Conservation (phyloP, 2,329 filamentous ascomycete genomes). For the Ustilaginoidea virens region DNA sequence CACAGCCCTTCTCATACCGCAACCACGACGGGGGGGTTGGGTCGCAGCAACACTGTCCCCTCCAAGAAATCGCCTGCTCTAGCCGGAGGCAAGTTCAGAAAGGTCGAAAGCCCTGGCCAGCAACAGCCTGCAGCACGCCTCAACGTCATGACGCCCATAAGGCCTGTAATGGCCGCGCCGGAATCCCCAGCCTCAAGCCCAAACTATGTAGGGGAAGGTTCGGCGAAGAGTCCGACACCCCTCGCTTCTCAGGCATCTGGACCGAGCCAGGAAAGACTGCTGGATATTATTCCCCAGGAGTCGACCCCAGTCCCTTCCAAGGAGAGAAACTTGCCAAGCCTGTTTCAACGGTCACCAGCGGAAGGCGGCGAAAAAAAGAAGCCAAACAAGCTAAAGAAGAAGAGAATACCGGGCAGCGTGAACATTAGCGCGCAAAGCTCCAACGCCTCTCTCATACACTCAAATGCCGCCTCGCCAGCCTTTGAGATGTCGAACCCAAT, state of each 20-base stretch:
- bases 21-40: conserved; percentile 39
- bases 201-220: conserved; percentile 13
- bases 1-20: conserved; percentile 40
- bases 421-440: conserved; percentile 88
- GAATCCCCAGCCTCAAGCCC: conserved; percentile 9
- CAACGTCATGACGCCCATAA: conserved; percentile 22
- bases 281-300: conserved; percentile 26
- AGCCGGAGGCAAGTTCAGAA: conserved; percentile 48
- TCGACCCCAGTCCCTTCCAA: conserved; percentile 42
- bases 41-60: conserved; percentile 77
- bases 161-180: conserved; percentile 10
- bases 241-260: conserved; percentile 17
- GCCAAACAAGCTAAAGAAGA: conserved; percentile 88
- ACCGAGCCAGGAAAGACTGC: conserved; percentile 33
- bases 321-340: conserved; percentile 50
- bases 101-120: conserved; percentile 15
- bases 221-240: conserved; percentile 12
- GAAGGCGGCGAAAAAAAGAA: conserved; percentile 47
- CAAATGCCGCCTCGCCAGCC: conserved; percentile 29
- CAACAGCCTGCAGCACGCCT: conserved; percentile 18
- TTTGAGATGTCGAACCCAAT: conserved; percentile 30
- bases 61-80: conserved; percentile 74
- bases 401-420: conserved; percentile 56
- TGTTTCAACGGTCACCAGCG: conserved; percentile 57
- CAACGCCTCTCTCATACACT: conserved; percentile 50